Base-by-base conservation (phyloP, 2,329 filamentous ascomycete species). In the Xylariaceae sp. region DNA sequence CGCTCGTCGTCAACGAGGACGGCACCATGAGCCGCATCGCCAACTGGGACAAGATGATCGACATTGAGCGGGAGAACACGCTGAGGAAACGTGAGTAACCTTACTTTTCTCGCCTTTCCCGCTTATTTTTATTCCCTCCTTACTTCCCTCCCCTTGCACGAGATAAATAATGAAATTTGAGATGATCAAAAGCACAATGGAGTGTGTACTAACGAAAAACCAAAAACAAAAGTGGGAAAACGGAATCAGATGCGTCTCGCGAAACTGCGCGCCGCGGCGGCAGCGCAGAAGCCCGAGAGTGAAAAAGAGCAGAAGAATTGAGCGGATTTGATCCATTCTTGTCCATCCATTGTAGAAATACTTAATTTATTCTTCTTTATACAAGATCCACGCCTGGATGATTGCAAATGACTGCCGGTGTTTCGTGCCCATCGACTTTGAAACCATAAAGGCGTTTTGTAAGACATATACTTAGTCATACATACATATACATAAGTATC, bases 1-100 rank as follows among this genome's bases (percentile, higher is more conserved):
- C 85, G 2, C 68, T 88, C 52, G 83, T 89, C 1, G 78, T 88
- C 38, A 84, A 87, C 59, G 66, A 69, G 44, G 81, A 89, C 59
- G 85, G 85, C 14, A 80, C 80, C 7, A 60, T 88, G 50, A 79
- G 78, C 40, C 73, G 83, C 23, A 84, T 89, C 51, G 64, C 71
- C 24, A 88, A 89, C 59, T 89, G 84, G 84, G 68, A 65, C 7
- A 66, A 79, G 48, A 87, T 88, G 84, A 73, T 74, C 2, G 76
- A 78, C 17, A 69, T 78, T 5, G 84, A 88, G 68, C 71, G 68
- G 57, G 63, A 74, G 56, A 84, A 78, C 53, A 85, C 83, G 26
- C 48, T 88, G 56, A 69, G 81, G 34, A 65, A 88, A 30, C 11
- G 46, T 47, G 26, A 43, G 46, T 36, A 18, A 26, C 18, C 24